phyloP scores from a whole-genome alignment of 73 alveolate genomes.

The Effrenium voratum region DNA sequence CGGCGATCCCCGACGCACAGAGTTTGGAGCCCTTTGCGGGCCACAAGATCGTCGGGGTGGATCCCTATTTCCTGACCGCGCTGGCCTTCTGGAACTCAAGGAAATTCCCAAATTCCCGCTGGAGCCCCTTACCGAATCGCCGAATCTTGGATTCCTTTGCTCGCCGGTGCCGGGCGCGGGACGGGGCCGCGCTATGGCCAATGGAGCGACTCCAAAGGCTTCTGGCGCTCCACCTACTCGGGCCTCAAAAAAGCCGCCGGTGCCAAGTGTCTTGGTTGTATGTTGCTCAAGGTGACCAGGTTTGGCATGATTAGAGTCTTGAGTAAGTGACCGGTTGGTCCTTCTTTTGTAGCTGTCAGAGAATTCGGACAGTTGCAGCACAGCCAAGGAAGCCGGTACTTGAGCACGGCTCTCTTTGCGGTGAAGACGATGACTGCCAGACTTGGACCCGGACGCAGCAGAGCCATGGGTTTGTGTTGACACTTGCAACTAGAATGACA shows the following conservation, averaged over 20 bases:
- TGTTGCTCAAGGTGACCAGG: too few relatives aligned
- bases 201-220: slow-evolving; percentile 7
- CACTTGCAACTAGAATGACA: too few relatives aligned
- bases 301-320: not conserved
- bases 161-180: not conserved
- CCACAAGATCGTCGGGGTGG: not conserved
- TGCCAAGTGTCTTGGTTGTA: not conserved
- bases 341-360: not conserved
- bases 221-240: not conserved
- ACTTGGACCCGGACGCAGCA: too few relatives aligned
- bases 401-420: not conserved
- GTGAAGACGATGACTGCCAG: slow-evolving; percentile 62
- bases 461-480: too few relatives aligned
- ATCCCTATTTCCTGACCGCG: not conserved
- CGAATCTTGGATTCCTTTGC: too few relatives aligned
- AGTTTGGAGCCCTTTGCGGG: not conserved
- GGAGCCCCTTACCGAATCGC: not conserved
- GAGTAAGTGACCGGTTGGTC: not conserved
- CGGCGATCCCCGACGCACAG: not conserved
- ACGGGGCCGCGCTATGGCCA: slow-evolving; percentile 48
- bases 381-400: not conserved
- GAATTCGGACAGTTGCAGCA: not conserved
- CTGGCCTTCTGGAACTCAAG: not conserved
- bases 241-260: slow-evolving; percentile 25
- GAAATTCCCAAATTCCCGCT: slow-evolving; percentile 4